Evolutionary conservation across 768 basidiomycete genomes (phyloP), one percentile per base, ranked within the genome.

Genomic region (Rhodotorula kratochvilovae): DNA sequence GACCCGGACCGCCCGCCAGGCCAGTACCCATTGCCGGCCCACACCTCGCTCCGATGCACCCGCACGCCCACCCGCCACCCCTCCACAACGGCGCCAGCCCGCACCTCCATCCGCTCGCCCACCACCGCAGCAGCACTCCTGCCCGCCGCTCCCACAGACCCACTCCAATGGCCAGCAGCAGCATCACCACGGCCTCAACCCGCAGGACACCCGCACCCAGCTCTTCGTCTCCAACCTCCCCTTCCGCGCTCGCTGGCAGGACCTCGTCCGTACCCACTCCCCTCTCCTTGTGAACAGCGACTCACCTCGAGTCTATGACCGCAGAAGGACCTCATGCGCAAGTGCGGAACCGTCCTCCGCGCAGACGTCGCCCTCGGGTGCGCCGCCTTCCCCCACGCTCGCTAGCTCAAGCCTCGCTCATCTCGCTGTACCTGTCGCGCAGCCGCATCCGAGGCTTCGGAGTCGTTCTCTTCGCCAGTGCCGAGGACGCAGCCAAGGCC

Each of bases 181-280:
- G n/a, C n/a, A n/a, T n/a, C 31, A 17, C 54, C 33, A 17, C 31
- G 3, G 17, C 29, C 13, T n/a, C 45, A 25, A 21, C 31, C 43
- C 12, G 13, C 59, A 13, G 13, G 95, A 99, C 80, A 95, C 92
- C 8, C 85, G 95, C 63, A 93, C 94, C 0, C 94, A 97, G 82
- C 85, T 99, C 13, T 98, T 95, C 78, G 90, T 98, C 35, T 93
- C 92, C 72, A 99, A 99, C 81, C 86, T 99, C 35, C 96, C 96
- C 0, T 98, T 95, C 81, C 85, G 95, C 71, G 94, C 97, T 50
- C 87, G 96, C 66, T 99, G 96, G 96, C 96, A 99, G 83, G 96
- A 99, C 82, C 86, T 99, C 72, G 71, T 62, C 17, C 53, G 64
- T 43, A 21, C 4, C 19, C 53, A 19, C 21, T 19, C 43, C 17